Base-by-base conservation (phyloP, 1,139 yeast genomes). In the Saccharomyces uvarum region DNA sequence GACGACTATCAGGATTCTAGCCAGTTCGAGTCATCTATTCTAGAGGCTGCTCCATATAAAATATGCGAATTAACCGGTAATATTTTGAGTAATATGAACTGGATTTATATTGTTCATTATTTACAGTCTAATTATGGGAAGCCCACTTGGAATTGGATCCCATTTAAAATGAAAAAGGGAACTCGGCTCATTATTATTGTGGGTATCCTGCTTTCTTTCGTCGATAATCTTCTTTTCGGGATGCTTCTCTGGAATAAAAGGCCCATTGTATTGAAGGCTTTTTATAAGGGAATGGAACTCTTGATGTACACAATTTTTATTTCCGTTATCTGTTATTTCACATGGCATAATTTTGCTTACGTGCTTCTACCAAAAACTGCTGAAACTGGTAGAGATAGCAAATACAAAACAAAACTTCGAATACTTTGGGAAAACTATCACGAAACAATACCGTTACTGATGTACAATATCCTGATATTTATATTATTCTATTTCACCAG, bases 261-360 rank as follows among this genome's bases (percentile, higher is more conserved):
- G 7, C 14, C 16, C 2, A 19, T 16, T 5, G 51, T 57, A 11
- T 16, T 57, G 16, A 48, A 53, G 16, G 46, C 54, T 4, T 16
- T 59, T 3, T 59, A 56, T 48, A 56, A 57, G 41, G 24, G 51
- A 1, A 27, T 60, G 13, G 67, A 65, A 47, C 52, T 55, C 14
- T 21, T 55, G 27, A 54, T 61, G 3, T 62, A 59, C 51, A 51
- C 61, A 2, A 33, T 60, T 11, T 63, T 66, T 47, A 48, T 60
- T 3, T 52, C 56, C 6, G 52, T 60, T 19, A 52, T 61, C 3
- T 48, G 51, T 8, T 52, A 48, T 31, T 66, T 62, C 54, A 59
- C 66, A 14, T 61, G 61, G 56, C 60, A 58, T 19, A 62, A 66
- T 52, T 66, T 67, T 53, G 62, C 66, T 16, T 64, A 61, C 42